Conservation (phyloP, 495 filamentous ascomycete species). For the Penicillium alfredii region DNA sequence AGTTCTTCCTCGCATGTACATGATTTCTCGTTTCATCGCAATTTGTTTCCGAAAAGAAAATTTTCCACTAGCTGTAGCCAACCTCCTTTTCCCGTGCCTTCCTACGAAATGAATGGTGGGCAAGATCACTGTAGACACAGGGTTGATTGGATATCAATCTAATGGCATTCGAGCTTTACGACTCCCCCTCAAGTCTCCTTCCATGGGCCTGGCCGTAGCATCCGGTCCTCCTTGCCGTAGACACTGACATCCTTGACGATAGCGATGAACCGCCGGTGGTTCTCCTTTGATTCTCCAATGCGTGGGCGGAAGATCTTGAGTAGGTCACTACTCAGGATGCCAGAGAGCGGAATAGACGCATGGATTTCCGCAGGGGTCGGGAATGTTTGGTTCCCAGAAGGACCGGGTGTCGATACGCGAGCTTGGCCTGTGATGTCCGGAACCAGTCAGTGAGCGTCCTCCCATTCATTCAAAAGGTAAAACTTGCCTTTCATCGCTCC, state of each 20-base stretch:
- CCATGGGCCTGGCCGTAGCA: constrained; percentile 37
- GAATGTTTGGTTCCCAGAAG: constrained; percentile 30
- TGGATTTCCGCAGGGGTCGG: constrained; percentile 67
- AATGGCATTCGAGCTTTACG: too few relatives aligned
- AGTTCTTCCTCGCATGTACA: constrained; percentile 14
- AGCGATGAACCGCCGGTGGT: constrained; percentile 39
- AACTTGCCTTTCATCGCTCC: constrained; percentile 28
- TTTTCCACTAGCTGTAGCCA: too few relatives aligned
- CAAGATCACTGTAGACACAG: too few relatives aligned
- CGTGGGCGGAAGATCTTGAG: constrained; percentile 56
- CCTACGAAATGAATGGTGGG: too few relatives aligned
- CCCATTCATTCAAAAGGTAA: too few relatives aligned
- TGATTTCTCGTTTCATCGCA: constrained; percentile 11
- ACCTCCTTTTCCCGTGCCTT: too few relatives aligned
- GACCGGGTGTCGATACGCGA: constrained; percentile 31
- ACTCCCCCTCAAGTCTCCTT: constrained; percentile 21
- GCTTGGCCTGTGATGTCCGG: constrained; percentile 19
- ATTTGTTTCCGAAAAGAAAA: too few relatives aligned
- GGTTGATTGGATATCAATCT: too few relatives aligned
- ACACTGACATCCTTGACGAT: constrained; percentile 45
- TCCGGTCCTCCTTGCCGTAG: constrained; percentile 41
- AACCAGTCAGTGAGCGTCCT: too few relatives aligned
- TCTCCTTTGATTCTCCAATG: constrained; percentile 45
- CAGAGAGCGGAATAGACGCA: constrained; percentile 58
- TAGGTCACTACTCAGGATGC: constrained; percentile 58